Evolutionary conservation across 2,329 filamentous ascomycete species (phyloP).

Genomic region (Botrytis hyacinthi): DNA sequence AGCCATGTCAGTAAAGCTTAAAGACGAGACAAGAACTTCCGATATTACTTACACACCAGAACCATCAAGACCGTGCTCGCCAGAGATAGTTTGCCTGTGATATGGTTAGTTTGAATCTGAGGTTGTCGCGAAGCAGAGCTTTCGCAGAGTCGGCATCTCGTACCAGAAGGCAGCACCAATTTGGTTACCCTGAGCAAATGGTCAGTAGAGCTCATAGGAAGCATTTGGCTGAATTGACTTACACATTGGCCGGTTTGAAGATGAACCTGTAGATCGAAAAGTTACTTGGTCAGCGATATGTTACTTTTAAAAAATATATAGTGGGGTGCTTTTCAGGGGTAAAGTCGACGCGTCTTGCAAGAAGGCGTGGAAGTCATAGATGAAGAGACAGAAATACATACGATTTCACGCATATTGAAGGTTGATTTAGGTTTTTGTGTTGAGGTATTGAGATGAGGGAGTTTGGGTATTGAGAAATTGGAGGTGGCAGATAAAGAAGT

Average conservation of each 20-base stretch:
- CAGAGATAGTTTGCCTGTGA: conserved; percentile 73
- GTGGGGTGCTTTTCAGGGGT: conserved; percentile 41
- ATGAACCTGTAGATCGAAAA: conserved; percentile 73
- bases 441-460: conserved; percentile 18
- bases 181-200: conserved; percentile 86
- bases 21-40: not conserved
- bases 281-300: conserved; percentile 54
- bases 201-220: conserved; percentile 25
- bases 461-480: conserved; percentile 19
- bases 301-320: conserved; percentile 42
- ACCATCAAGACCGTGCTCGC: conserved; percentile 95
- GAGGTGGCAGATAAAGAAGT: conserved; percentile 26
- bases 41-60: conserved; percentile 77
- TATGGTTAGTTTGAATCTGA: conserved; percentile 42
- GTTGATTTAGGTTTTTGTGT: conserved; percentile 32
- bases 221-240: conserved; percentile 45
- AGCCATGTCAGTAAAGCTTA: conserved; percentile 36
- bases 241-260: conserved; percentile 99
- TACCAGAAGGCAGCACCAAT: conserved; percentile 99
- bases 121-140: conserved; percentile 36
- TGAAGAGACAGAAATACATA: conserved; percentile 46
- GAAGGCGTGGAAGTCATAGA: conserved; percentile 9
- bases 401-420: conserved; percentile 71
- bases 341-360: conserved; percentile 42
- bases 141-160: conserved; percentile 40